A percentile compares a stretch with the other conserved stretches of the same genome.
phyloP scores from a whole-genome alignment of 2,329 filamentous ascomycete species.

The Colletotrichum lentis region DNA sequence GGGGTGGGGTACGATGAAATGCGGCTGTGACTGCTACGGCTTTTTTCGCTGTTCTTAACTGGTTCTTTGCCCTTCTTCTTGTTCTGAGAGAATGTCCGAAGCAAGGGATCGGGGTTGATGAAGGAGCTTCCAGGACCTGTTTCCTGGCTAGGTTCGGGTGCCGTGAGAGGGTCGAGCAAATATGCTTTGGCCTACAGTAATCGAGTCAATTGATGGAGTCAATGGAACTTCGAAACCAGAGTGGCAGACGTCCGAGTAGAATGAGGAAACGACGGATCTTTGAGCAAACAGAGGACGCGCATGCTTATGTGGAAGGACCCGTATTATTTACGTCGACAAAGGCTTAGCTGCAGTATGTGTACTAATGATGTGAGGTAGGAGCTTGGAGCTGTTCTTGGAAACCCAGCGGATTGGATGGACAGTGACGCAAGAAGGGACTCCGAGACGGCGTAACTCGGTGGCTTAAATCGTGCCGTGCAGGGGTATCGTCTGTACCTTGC shows the following conservation, averaged over 20 bases:
- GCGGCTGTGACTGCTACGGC: slow-evolving; percentile 24
- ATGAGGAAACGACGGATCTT: slow-evolving; percentile 12
- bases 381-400: slow-evolving; percentile 36
- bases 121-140: slow-evolving; percentile 70
- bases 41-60: slow-evolving; percentile 9
- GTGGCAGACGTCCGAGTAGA: background rate
- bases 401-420: slow-evolving; percentile 26
- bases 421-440: slow-evolving; percentile 37
- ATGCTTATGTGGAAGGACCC: slow-evolving; percentile 32
- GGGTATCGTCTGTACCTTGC: slow-evolving; percentile 25
- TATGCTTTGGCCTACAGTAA: slow-evolving; percentile 66
- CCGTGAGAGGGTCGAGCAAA: slow-evolving; percentile 74
- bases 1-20: slow-evolving; percentile 53
- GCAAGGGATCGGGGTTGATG: slow-evolving; percentile 47
- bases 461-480: slow-evolving; percentile 31
- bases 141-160: slow-evolving; percentile 72
- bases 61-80: slow-evolving; percentile 40
- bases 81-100: slow-evolving; percentile 41
- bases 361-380: slow-evolving; percentile 26
- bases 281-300: slow-evolving; percentile 23
- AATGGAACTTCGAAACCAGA: background rate
- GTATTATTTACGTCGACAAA: slow-evolving; percentile 39
- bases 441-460: slow-evolving; percentile 21
- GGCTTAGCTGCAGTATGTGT: slow-evolving; percentile 36
- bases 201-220: slow-evolving; percentile 13